These are phyloP conservation scores for Nothophoma quercina DNA, from an alignment of 2,329 filamentous ascomycete species.

Conservation along the genomic window DNA sequence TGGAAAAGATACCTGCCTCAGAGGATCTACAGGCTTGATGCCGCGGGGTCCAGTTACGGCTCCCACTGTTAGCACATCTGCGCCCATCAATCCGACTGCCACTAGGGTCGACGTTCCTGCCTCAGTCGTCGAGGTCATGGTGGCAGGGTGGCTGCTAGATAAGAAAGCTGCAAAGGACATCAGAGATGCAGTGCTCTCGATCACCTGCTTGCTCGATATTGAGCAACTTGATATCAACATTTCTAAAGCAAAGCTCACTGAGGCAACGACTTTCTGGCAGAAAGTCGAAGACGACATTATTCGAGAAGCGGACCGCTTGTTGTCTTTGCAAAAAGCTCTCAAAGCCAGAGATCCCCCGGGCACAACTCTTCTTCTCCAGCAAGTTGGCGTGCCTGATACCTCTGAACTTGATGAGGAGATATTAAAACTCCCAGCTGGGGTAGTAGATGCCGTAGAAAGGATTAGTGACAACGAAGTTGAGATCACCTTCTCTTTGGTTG, in stretches of 20 bases:
- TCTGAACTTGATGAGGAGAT: constrained; percentile 41
- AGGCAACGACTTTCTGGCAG: constrained; percentile 32
- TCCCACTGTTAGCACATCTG: neutral
- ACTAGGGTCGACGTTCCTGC: constrained; percentile 15
- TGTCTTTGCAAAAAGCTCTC: constrained; percentile 30
- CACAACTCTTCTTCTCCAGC: constrained; percentile 32
- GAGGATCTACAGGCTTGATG: neutral
- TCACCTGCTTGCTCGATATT: constrained; percentile 33
- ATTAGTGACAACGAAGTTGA: constrained; percentile 35
- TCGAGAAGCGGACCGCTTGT: constrained; percentile 33
- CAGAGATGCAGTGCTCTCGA: constrained; percentile 23
- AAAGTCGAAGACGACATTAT: constrained; percentile 30
- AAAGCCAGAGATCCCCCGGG: constrained; percentile 37
- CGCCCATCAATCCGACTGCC: neutral
- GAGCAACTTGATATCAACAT: constrained; percentile 16
- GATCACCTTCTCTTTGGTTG: constrained; percentile 36
- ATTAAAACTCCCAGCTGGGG: constrained; percentile 25
- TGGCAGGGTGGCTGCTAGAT: constrained; percentile 37
- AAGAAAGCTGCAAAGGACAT: constrained; percentile 17
- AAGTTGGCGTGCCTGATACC: constrained; percentile 33
- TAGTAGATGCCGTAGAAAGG: constrained; percentile 37
- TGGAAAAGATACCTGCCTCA: neutral
- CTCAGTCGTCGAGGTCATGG: constrained; percentile 33
- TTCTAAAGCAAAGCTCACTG: constrained; percentile 21
- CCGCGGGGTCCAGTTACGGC: neutral